Evolutionary conservation across 2,329 filamentous ascomycete genomes (phyloP), one percentile per base, ranked within the genome.

Genomic region (Calcarisporium arbuscula): DNA sequence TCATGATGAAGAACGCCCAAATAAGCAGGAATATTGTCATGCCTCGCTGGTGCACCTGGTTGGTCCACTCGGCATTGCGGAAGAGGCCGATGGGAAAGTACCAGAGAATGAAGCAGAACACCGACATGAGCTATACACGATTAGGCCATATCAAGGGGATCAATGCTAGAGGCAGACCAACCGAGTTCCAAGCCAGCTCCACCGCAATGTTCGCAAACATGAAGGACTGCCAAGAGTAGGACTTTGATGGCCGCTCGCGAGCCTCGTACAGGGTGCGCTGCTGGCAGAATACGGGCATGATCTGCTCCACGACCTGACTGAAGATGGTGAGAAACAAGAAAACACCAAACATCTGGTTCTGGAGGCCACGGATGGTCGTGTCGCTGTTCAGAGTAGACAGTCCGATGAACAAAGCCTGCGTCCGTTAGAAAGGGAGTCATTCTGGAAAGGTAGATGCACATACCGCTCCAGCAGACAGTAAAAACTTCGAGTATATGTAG

Each of bases 321-420:
- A 87, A 86, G 53, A 86, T 79, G 11, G 77, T 83, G 36, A 76
- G 60, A 42, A 85, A 65, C 68, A 85, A 77, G 59, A 87, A 85
- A 34, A 85, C 74, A 35, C 70, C 71, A 51, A 86, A 85, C 58
- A 86, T 72, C 36, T 80, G 75, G 50, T 85, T 81, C 47, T 85
- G 80, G 8, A 86, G 63, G 20, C 82, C 80, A 5, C 33, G n/a
- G n/a, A n/a, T n/a, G n/a, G n/a, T n/a, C n/a, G n/a, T n/a, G n/a
- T n/a, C n/a, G n/a, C 42, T 68, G 17, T 79, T 71, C 53, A 72
- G 75, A 49, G 85, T 82, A 0, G 77, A 80, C 47, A 84, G 75
- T 2, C 81, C 82, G 38, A 85, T 80, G 53, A 84, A 85, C 2
- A 85, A 51, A 42, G 15, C 67, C n/a, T n/a, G n/a, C n/a, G n/a